Conservation (phyloP, 176 grass and related monocot species). For the Luzula sylvatica region DNA sequence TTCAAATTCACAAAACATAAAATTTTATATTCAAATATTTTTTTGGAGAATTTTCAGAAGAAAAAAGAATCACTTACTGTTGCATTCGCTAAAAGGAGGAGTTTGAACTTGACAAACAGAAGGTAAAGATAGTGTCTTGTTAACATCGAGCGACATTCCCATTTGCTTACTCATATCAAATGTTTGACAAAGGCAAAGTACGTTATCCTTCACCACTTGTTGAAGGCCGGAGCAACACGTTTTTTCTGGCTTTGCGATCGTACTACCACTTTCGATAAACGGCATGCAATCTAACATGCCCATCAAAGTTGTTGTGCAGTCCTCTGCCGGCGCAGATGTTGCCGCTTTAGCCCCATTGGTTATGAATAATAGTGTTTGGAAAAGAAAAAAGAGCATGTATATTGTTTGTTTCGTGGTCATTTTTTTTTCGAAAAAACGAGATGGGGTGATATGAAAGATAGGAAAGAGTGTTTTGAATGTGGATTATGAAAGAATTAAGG, state of each 20-base stretch:
- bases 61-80: conserved; percentile 26
- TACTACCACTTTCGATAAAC: conserved; percentile 68
- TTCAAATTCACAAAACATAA: no score
- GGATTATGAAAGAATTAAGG: background rate
- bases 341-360: background rate
- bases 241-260: conserved; percentile 40
- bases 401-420: no score
- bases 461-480: background rate
- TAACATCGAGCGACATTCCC: conserved; percentile 63
- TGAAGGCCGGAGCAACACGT: conserved; percentile 68
- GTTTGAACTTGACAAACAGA: conserved; percentile 73
- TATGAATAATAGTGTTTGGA: background rate
- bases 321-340: conserved; percentile 31
- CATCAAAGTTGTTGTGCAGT: conserved; percentile 44
- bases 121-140: conserved; percentile 69
- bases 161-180: conserved; percentile 45
- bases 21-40: no score
- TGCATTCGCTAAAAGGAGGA: conserved; percentile 66
- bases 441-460: no score
- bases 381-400: background rate
- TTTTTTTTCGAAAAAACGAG: no score
- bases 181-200: conserved; percentile 59
- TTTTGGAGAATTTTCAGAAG: background rate
- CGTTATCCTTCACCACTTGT: conserved; percentile 55
- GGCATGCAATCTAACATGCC: conserved; percentile 60